These are phyloP conservation scores for Ophiostoma ips DNA, from an alignment of 2,329 filamentous ascomycete genomes.

Conservation along the genomic window DNA sequence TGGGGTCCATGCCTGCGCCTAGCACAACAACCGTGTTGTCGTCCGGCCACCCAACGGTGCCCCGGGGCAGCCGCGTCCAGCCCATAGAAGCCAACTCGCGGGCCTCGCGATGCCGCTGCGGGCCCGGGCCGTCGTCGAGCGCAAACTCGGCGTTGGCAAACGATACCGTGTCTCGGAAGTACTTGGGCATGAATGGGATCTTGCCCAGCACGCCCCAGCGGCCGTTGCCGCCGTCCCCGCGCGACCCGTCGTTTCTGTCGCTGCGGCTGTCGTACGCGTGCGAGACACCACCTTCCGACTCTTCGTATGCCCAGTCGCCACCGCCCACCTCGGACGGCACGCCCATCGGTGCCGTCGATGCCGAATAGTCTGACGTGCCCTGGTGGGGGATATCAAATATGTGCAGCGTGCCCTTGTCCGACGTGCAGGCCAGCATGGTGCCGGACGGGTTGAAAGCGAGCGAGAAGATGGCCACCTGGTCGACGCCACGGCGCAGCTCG, in stretches of 20 bases:
- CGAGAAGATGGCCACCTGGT: slow-evolving; percentile 76
- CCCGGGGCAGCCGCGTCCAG: slow-evolving; percentile 55
- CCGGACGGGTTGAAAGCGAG: slow-evolving; percentile 76
- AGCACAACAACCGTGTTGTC: slow-evolving; percentile 63
- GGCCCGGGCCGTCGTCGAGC: slow-evolving; percentile 46
- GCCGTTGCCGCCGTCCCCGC: slow-evolving; percentile 32
- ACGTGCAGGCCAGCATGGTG: slow-evolving; percentile 74
- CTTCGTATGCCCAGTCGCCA: slow-evolving; percentile 13
- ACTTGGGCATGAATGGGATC: slow-evolving; percentile 68
- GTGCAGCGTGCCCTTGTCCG: slow-evolving; percentile 91
- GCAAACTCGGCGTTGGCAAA: slow-evolving; percentile 72
- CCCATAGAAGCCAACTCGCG: slow-evolving; percentile 31
- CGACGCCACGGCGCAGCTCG: slow-evolving; percentile 79
- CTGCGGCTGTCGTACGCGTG: slow-evolving; percentile 5
- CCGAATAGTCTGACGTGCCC: background rate
- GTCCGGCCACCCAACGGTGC: slow-evolving; percentile 70
- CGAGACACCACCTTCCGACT: slow-evolving; percentile 9
- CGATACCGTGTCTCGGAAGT: slow-evolving; percentile 84
- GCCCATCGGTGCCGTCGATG: background rate
- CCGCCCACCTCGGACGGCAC: slow-evolving; percentile 7
- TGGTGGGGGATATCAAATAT: slow-evolving; percentile 71
- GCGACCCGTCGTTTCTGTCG: slow-evolving; percentile 5
- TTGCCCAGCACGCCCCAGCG: slow-evolving; percentile 81
- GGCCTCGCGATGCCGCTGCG: slow-evolving; percentile 20
- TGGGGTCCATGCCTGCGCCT: slow-evolving; percentile 63